Base-by-base conservation (phyloP, 2,329 filamentous ascomycete genomes). In the Paracamarosporium sp. region DNA sequence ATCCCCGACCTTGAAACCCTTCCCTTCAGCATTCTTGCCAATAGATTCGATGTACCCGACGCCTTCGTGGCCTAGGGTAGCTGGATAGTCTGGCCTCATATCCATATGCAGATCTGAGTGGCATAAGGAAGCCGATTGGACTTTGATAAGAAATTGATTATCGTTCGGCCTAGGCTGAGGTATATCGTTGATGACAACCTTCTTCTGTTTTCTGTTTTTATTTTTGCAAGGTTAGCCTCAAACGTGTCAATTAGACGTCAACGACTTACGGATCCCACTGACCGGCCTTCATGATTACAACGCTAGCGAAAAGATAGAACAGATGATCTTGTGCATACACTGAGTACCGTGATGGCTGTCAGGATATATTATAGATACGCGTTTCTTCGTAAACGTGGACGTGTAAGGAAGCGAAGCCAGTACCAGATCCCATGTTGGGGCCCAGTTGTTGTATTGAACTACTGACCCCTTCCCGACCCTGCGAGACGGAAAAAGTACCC, bases 51-150 rank as follows among this genome's bases (percentile, higher is more conserved):
- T 76, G 54, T 78, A 66, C 1, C 80, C 80, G 22, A 80, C 78
- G 15, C 80, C 81, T 68, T 83, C 81, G 60, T 83, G 81, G 4
- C 80, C 80, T 5, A 81, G 62, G 2, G 76, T 78, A 1, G 76
- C 65, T 0, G 64, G 55, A 41, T 66, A 61, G 27, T 71, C 64
- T n/a, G 69, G 67, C 5, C 70, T 66, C 54, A 69, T 62, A 8
- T 62, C 55, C 48, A 58, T 68, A 7, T 70, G 60, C 1, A 73
- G 60, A 45, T 73, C 70, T 1, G 69, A 72, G 51, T 73, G 70
- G 46, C 70, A 73, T 63, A 73, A 41, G 31, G 70, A 73, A 12
- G 70, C 70, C 3, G 66, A 68, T 46, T 71, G 65, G 25, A 73
- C 72, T 38, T 72, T 72, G 28, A 70, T 64, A 15, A 72, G 61